Percentiles rank a stretch among this genome's conserved stretches.
Evolutionary conservation across 768 basidiomycete genomes (phyloP).

Genomic region (Gloeopeniophorella convolvens): DNA sequence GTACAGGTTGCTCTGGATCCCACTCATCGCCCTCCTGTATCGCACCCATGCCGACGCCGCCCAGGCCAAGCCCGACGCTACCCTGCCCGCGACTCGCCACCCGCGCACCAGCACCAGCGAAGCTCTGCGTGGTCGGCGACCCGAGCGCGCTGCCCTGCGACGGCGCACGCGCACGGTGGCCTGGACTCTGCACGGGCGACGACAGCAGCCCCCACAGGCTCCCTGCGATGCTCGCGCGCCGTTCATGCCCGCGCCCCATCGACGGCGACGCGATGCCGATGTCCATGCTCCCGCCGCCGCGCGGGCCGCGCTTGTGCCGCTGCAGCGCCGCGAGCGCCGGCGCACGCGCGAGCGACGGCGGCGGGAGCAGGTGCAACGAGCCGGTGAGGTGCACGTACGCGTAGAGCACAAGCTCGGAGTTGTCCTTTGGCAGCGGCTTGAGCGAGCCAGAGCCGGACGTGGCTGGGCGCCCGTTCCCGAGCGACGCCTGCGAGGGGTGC

Average conservation of each 20-base stretch:
- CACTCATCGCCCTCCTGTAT: conserved; percentile 36
- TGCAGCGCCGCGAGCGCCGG: conserved; percentile 42
- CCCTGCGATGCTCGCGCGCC: conserved; percentile 44
- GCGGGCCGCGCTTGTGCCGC: conserved; percentile 41
- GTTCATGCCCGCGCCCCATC: conserved; percentile 33
- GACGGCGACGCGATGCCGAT: conserved; percentile 44
- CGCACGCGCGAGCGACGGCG: conserved; percentile 38
- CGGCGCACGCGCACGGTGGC: conserved; percentile 23
- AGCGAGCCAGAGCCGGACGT: no score
- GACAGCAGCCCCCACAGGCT: conserved; percentile 38
- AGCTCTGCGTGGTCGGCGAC: conserved; percentile 12
- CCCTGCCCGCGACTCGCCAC: conserved; percentile 7
- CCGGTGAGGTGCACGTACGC: conserved; percentile 80
- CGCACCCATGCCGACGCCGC: conserved; percentile 19
- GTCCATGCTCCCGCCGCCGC: conserved; percentile 79
- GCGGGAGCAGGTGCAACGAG: conserved; percentile 50
- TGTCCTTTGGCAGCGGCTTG: conserved; percentile 8
- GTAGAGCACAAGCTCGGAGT: conserved; percentile 66
- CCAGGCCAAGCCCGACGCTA: conserved; percentile 31
- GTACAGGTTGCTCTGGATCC: conserved; percentile 62
- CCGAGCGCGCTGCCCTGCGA: conserved; percentile 17
- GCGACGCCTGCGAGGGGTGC: conserved; percentile 24
- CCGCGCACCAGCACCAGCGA: conserved; percentile 10
- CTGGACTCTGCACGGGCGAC: conserved; percentile 20
- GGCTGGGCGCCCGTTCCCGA: conserved; percentile 22